Evolutionary conservation across 2,329 filamentous ascomycete genomes (phyloP).

Genomic region (Thielaviopsis euricoi): DNA sequence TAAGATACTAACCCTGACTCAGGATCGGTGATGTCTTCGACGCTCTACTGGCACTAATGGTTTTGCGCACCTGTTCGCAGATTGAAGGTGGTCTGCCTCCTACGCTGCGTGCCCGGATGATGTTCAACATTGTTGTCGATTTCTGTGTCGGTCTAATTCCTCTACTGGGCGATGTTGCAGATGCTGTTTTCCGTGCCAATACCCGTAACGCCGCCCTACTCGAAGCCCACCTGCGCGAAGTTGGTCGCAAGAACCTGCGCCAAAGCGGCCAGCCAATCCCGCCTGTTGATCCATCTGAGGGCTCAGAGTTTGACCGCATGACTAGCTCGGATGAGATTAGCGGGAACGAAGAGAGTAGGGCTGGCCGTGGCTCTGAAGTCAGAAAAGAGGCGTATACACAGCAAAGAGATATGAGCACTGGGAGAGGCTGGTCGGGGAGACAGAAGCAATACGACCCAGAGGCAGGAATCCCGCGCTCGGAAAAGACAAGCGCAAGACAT

Average conservation of each 20-base stretch:
- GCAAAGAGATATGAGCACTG: neutral
- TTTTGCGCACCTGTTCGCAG: conserved; percentile 54
- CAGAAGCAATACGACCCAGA: neutral
- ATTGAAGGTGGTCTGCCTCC: conserved; percentile 61
- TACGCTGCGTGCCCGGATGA: conserved; percentile 50
- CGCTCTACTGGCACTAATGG: conserved; percentile 54
- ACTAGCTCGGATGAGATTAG: neutral
- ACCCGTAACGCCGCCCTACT: conserved; percentile 57
- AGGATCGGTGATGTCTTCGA: conserved; percentile 65
- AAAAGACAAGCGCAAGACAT: neutral
- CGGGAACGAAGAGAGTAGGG: neutral
- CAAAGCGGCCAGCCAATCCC: conserved; percentile 30
- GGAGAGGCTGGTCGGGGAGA: neutral
- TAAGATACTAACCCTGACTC: neutral
- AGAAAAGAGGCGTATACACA: neutral
- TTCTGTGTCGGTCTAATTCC: conserved; percentile 60
- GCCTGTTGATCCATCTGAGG: conserved; percentile 33
- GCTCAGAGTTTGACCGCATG: conserved; percentile 32
- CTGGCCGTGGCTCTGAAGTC: no score
- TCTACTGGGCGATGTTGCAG: conserved; percentile 57
- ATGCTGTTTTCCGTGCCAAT: conserved; percentile 59
- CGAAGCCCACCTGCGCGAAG: conserved; percentile 50
- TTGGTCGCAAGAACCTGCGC: conserved; percentile 42
- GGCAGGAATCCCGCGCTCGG: neutral
- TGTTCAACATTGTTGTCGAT: conserved; percentile 62